phyloP scores from a whole-genome alignment of 106 monocot genomes.

The Dendrobium officinale region DNA sequence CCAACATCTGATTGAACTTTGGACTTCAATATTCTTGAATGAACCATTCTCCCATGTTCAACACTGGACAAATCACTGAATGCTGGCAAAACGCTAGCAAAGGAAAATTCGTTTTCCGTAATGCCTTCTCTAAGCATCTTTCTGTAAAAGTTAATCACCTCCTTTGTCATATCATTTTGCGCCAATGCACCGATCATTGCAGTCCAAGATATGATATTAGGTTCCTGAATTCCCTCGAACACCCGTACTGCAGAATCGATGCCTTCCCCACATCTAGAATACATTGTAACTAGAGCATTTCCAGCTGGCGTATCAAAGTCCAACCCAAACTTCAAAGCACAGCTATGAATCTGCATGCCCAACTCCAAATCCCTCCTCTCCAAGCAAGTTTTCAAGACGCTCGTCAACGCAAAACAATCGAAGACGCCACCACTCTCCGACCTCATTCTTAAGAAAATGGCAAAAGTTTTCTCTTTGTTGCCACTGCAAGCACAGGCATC shows the following conservation, averaged over 20 bases:
- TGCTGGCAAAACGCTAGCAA: constrained; percentile 45
- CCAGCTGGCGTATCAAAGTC: constrained; percentile 30
- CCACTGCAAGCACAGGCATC: constrained; percentile 53
- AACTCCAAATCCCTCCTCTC: constrained; percentile 26
- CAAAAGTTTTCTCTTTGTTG: constrained; percentile 16
- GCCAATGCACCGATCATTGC: constrained; percentile 46
- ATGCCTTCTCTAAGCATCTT: constrained; percentile 36
- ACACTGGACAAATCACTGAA: constrained; percentile 25
- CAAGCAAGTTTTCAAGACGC: constrained; percentile 59
- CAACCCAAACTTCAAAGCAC: constrained; percentile 40
- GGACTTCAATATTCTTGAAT: constrained; percentile 42
- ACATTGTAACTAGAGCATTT: constrained; percentile 75
- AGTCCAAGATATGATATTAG: constrained; percentile 63
- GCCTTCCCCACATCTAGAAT: constrained; percentile 41
- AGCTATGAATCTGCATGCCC: constrained; percentile 56
- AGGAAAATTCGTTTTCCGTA: constrained; percentile 55
- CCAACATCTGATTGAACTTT: constrained; percentile 23
- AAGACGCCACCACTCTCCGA: constrained; percentile 14
- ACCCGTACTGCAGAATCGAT: constrained; percentile 21
- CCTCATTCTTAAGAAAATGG: constrained; percentile 43
- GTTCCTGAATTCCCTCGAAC: constrained; percentile 38
- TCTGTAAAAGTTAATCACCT: constrained; percentile 34
- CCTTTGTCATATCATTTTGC: constrained; percentile 27
- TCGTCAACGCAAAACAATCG: constrained; percentile 59
- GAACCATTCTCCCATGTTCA: constrained; percentile 47